These are phyloP conservation scores for Ceratocystis alfenasii DNA, from an alignment of 2,329 filamentous ascomycete genomes.

Conservation along the genomic window DNA sequence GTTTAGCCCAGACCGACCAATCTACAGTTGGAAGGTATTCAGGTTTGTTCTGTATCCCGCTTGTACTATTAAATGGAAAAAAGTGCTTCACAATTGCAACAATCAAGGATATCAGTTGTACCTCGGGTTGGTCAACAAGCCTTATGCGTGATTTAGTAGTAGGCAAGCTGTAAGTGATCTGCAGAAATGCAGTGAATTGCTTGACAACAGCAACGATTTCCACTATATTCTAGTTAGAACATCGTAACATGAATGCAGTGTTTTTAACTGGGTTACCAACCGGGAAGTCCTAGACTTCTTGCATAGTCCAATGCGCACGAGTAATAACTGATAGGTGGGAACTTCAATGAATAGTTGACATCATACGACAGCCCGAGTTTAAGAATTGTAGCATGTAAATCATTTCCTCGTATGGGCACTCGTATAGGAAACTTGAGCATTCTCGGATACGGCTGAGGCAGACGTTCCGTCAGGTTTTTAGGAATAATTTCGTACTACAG, in stretches of 20 bases:
- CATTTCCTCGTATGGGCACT: slow-evolving; percentile 37
- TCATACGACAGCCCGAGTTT: slow-evolving; percentile 53
- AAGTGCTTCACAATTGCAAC: slow-evolving; percentile 67
- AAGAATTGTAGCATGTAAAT: slow-evolving; percentile 53
- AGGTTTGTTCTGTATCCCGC: slow-evolving; percentile 26
- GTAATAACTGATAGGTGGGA: slow-evolving; percentile 61
- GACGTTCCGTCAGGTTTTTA: slow-evolving; percentile 47
- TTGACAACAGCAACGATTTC: slow-evolving; percentile 22
- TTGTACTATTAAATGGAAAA: slow-evolving; percentile 53
- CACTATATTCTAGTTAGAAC: slow-evolving; percentile 21
- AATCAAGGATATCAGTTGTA: slow-evolving; percentile 57
- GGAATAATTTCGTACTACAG: slow-evolving; percentile 49
- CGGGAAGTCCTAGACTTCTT: slow-evolving; percentile 60
- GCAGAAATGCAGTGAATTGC: slow-evolving; percentile 13
- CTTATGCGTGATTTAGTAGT: slow-evolving; percentile 19
- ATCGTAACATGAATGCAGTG: neutral
- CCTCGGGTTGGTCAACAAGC: slow-evolving; percentile 54
- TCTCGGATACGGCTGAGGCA: slow-evolving; percentile 50
- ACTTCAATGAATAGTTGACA: slow-evolving; percentile 53
- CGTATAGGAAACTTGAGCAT: slow-evolving; percentile 42
- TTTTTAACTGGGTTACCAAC: slow-evolving; percentile 34
- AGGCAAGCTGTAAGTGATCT: slow-evolving; percentile 12
- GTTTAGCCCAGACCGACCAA: slow-evolving; percentile 53
- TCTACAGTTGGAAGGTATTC: slow-evolving; percentile 38
- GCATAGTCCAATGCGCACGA: slow-evolving; percentile 58